Percentiles rank a stretch among this genome's conserved stretches.
phyloP scores from a whole-genome alignment of 768 basidiomycete genomes.

The Cubamyces lactineus region DNA sequence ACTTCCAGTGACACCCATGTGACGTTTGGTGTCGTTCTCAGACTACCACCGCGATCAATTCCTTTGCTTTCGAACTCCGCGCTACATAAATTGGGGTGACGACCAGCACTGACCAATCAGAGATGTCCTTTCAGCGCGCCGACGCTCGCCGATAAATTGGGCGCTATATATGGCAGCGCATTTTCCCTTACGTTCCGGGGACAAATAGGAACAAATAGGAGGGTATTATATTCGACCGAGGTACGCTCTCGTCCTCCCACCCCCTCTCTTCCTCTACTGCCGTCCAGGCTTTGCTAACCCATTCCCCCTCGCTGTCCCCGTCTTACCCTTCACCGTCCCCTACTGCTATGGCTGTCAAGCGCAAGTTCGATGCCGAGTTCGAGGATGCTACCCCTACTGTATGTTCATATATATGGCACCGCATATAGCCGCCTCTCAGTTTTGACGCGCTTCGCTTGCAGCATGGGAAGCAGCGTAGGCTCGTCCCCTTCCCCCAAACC shows the following conservation, averaged over 20 bases:
- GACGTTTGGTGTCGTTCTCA: conserved; percentile 18
- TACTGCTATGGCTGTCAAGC: conserved; percentile 66
- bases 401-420: conserved; percentile 18
- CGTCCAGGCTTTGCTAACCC: conserved; percentile 1
- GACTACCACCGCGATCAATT: conserved; percentile 14
- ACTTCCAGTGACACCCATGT: conserved; percentile 11
- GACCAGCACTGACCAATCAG: conserved; percentile 22
- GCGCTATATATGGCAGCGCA: conserved; percentile 16
- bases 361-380: conserved; percentile 66
- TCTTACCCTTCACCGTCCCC: not conserved
- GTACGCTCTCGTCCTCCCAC: conserved; percentile 15
- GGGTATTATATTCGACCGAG: conserved; percentile 23
- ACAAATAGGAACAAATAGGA: conserved; percentile 26
- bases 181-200: conserved; percentile 18
- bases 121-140: conserved; percentile 13
- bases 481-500: conserved; percentile 68
- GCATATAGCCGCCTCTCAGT: conserved; percentile 25
- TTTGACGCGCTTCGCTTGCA: conserved; percentile 33
- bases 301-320: conserved; percentile 2
- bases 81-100: conserved; percentile 19
- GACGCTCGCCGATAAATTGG: conserved; percentile 25
- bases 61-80: conserved; percentile 20
- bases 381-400: conserved; percentile 48
- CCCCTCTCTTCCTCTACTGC: conserved; percentile 20
- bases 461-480: conserved; percentile 71